These are phyloP conservation scores for Anastatica hierochuntica DNA, from an alignment of 345 rosid genomes.

Conservation along the genomic window DNA sequence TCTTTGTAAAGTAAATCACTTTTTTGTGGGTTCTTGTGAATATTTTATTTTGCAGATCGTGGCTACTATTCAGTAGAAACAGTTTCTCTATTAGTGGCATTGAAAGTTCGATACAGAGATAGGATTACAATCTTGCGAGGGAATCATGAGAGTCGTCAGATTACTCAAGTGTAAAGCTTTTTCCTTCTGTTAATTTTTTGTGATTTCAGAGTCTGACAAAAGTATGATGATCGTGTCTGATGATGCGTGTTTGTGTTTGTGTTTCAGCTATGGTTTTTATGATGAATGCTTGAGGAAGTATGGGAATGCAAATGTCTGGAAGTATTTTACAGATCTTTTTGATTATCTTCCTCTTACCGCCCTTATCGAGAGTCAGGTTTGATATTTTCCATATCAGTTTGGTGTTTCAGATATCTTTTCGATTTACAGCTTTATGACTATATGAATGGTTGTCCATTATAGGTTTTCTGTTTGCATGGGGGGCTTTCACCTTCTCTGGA, in stretches of 20 bases:
- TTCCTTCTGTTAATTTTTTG: neutral
- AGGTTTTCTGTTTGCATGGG: constrained; percentile 79
- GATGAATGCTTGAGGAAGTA: constrained; percentile 33
- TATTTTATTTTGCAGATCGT: constrained; percentile 44
- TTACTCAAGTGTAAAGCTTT: constrained; percentile 90
- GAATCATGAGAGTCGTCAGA: constrained; percentile 98
- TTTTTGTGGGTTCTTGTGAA: no score
- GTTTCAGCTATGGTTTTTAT: constrained; percentile 31
- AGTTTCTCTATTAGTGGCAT: constrained; percentile 84
- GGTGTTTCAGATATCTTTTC: neutral
- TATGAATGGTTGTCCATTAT: neutral
- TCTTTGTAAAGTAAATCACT: no score
- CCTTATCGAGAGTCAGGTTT: constrained; percentile 87
- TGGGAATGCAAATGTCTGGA: constrained; percentile 90
- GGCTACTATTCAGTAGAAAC: constrained; percentile 99
- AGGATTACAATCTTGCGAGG: constrained; percentile 93
- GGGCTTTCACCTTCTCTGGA: constrained; percentile 85
- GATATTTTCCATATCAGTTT: constrained; percentile 38
- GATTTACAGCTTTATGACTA: neutral
- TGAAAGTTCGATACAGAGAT: constrained; percentile 95
- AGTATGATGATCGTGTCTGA: neutral
- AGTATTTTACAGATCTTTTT: constrained; percentile 79
- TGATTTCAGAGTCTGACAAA: no score
- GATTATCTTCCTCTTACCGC: constrained; percentile 92
- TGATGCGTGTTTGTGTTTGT: neutral